These are phyloP conservation scores for Pyrenochaeta sp. DNA, from an alignment of 2,329 filamentous ascomycete genomes.

Conservation along the genomic window DNA sequence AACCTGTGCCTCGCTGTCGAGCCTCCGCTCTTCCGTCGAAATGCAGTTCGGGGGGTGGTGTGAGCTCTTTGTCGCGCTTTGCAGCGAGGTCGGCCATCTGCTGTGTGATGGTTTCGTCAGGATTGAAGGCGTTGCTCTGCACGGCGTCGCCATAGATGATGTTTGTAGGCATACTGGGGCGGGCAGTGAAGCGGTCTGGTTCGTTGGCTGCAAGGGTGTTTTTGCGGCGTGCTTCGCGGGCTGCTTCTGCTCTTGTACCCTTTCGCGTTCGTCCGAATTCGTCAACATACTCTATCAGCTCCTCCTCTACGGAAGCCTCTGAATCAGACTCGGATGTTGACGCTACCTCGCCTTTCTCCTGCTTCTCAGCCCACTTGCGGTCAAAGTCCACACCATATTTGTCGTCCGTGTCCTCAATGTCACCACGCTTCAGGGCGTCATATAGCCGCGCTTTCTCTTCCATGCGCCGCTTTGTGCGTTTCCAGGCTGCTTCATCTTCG, in stretches of 20 bases:
- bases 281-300: conserved; percentile 86
- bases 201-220: conserved; percentile 66
- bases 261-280: conserved; percentile 87
- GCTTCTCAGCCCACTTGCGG: conserved; percentile 85
- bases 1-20: conserved; percentile 86
- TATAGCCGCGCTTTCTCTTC: conserved; percentile 91
- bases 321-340: conserved; percentile 51
- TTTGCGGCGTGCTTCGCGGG: conserved; percentile 67
- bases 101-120: conserved; percentile 68
- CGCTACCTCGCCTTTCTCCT: conserved; percentile 54
- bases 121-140: conserved; percentile 83
- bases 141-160: conserved; percentile 88
- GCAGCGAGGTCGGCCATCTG: conserved; percentile 81
- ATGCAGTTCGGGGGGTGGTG: conserved; percentile 81
- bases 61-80: conserved; percentile 80
- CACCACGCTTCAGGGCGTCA: conserved; percentile 88
- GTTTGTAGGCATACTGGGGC: conserved; percentile 70
- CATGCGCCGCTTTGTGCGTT: conserved; percentile 81
- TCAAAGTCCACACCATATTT: conserved; percentile 88
- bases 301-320: conserved; percentile 55
- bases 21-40: conserved; percentile 89
- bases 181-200: conserved; percentile 73
- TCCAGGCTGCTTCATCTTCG: conserved; percentile 65
- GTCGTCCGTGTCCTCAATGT: conserved; percentile 70
- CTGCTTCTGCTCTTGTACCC: conserved; percentile 74